Evolutionary conservation across 2,329 filamentous ascomycete genomes (phyloP).

Genomic region (Drechslerella dactyloides): DNA sequence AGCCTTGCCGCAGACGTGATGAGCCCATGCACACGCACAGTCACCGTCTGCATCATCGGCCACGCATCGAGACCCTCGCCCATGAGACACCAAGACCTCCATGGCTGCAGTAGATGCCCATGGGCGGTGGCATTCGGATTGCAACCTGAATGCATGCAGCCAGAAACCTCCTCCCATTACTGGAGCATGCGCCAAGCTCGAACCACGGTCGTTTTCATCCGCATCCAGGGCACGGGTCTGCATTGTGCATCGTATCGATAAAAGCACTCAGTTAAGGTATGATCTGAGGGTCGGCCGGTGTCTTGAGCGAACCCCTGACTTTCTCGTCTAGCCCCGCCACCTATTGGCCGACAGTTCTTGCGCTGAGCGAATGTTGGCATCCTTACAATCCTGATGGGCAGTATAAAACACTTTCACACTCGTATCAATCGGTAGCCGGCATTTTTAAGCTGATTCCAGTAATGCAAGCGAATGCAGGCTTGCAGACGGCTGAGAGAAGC

Average conservation of each 20-base stretch:
- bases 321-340: slow-evolving; percentile 33
- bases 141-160: slow-evolving; percentile 1
- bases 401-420: slow-evolving; percentile 10
- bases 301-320: slow-evolving; percentile 12
- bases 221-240: slow-evolving; percentile 17
- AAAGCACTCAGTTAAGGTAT: background rate
- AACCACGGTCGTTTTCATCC: slow-evolving; percentile 28
- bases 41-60: too few relatives aligned
- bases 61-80: background rate
- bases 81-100: background rate
- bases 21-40: too few relatives aligned
- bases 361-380: slow-evolving; percentile 7
- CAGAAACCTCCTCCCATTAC: slow-evolving; percentile 12
- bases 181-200: slow-evolving; percentile 23
- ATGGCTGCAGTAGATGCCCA: background rate
- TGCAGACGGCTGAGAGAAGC: slow-evolving; percentile 27
- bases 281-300: background rate
- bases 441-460: slow-evolving; percentile 17
- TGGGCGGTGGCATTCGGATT: background rate
- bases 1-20: too few relatives aligned
- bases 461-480: slow-evolving; percentile 1
- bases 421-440: slow-evolving; percentile 28
- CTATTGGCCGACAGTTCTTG: slow-evolving; percentile 27
- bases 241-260: slow-evolving; percentile 28
- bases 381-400: background rate